Percentiles rank a stretch among this genome's conserved stretches.
These are phyloP conservation scores for Mrakia frigida DNA, from an alignment of 768 basidiomycete species.

Conservation along the genomic window DNA sequence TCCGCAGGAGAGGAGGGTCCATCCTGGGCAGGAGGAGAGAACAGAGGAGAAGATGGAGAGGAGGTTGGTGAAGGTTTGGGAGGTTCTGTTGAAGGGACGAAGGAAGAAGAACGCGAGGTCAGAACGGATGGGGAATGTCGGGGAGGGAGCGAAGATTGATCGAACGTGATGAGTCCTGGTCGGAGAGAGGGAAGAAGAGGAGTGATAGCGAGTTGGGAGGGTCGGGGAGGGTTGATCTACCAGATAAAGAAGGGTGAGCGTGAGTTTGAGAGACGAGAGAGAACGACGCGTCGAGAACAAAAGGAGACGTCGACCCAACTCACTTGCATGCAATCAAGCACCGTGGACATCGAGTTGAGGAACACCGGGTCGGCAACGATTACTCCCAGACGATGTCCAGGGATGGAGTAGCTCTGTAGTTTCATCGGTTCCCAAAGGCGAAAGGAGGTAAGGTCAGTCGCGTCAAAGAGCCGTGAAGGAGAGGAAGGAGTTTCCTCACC, in stretches of 20 bases:
- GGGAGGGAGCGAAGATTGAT: neutral
- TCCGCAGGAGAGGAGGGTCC: slow-evolving; percentile 62
- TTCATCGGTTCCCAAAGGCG: neutral
- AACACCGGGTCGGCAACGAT: slow-evolving; percentile 60
- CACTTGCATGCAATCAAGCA: slow-evolving; percentile 69
- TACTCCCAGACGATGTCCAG: slow-evolving; percentile 72
- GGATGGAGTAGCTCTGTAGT: slow-evolving; percentile 45
- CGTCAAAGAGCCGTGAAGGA: neutral
- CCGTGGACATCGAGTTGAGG: slow-evolving; percentile 53
- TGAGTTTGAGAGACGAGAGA: neutral
- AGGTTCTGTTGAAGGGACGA: slow-evolving; percentile 40
- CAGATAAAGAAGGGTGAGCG: neutral
- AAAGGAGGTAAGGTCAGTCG: neutral
- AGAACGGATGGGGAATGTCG: neutral
- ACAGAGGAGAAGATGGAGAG: slow-evolving; percentile 55
- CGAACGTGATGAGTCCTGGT: slow-evolving; percentile 49
- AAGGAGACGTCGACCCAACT: slow-evolving; percentile 20
- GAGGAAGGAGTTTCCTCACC: slow-evolving; percentile 51
- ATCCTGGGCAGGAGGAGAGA: slow-evolving; percentile 51
- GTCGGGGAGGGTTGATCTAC: slow-evolving; percentile 49
- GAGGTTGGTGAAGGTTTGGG: slow-evolving; percentile 52
- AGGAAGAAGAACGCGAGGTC: too few species aligned
- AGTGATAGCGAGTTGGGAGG: slow-evolving; percentile 62
- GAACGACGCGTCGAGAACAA: neutral
- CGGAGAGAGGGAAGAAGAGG: slow-evolving; percentile 55